Percentiles rank a stretch among this genome's conserved stretches.
These are phyloP conservation scores for Penicillium coprophilum DNA, from an alignment of 495 filamentous ascomycete species.

Conservation along the genomic window DNA sequence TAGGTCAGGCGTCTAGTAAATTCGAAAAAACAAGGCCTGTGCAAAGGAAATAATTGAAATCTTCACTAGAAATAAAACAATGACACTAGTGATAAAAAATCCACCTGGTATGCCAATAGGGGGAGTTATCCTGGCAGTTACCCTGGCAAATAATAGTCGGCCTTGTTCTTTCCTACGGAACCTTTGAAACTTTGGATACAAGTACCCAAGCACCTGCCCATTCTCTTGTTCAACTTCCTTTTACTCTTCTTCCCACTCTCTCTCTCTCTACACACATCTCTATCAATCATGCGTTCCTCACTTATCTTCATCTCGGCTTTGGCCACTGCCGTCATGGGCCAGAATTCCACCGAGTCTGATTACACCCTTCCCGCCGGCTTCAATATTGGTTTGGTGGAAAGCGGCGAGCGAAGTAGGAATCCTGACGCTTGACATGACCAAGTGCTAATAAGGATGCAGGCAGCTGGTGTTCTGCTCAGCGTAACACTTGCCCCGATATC, in stretches of 20 bases:
- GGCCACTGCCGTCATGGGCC: conserved; percentile 28
- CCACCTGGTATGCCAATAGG: conserved; percentile 4
- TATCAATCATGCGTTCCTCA: conserved; percentile 35
- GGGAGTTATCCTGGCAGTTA: conserved; percentile 10
- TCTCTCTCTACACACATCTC: conserved; percentile 9
- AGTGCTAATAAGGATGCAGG: conserved; percentile 27
- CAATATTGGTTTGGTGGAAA: conserved; percentile 34
- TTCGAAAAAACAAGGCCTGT: conserved; percentile 2
- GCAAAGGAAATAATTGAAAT: not conserved
- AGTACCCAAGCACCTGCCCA: conserved; percentile 13
- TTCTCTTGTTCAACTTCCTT: conserved; percentile 23
- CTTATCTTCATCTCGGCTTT: conserved; percentile 37
- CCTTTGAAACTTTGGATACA: conserved; percentile 6
- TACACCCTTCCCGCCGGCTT: conserved; percentile 44
- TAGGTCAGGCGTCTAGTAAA: not conserved
- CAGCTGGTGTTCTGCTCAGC: conserved; percentile 47
- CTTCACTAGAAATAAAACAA: not conserved
- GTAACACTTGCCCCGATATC: conserved; percentile 47
- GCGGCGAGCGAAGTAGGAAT: conserved; percentile 30
- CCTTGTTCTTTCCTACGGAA: not conserved
- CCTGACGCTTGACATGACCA: not conserved
- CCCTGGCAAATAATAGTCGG: not conserved
- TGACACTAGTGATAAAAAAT: not conserved
- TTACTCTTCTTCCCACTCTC: conserved; percentile 20
- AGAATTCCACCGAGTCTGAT: conserved; percentile 23